Evolutionary conservation across 768 basidiomycete genomes (phyloP).

Genomic region (Neoboletus subvelutipes): DNA sequence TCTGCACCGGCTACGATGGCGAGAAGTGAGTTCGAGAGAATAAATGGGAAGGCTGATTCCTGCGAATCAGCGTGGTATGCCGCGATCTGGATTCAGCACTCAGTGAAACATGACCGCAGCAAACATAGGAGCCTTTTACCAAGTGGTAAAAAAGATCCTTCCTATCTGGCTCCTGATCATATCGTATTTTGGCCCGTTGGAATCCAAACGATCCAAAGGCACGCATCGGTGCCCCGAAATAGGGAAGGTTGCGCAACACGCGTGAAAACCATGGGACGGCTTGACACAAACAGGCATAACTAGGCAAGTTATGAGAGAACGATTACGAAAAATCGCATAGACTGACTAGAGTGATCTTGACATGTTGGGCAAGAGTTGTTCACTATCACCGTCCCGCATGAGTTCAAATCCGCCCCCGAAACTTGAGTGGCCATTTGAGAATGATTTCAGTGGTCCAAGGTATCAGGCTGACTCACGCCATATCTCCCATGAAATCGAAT

Average conservation of each 20-base stretch:
- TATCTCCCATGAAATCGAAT: conserved; percentile 31
- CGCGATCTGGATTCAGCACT: conserved; percentile 23
- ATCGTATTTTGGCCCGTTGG: conserved; percentile 26
- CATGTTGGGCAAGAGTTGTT: conserved; percentile 30
- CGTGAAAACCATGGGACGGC: conserved; percentile 25
- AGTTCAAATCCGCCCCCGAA: conserved; percentile 41
- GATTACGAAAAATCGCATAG: not conserved
- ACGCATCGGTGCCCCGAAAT: conserved; percentile 29
- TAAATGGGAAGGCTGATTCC: conserved; percentile 28
- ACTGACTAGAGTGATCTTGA: conserved; percentile 31
- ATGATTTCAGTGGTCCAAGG: not conserved
- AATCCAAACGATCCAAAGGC: conserved; percentile 30
- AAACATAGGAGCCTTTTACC: conserved; percentile 23
- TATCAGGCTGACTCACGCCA: conserved; percentile 23
- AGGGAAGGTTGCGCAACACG: conserved; percentile 31
- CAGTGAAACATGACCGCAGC: not conserved
- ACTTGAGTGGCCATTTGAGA: conserved; percentile 18
- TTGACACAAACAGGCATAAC: conserved; percentile 17
- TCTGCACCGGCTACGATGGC: conserved; percentile 49
- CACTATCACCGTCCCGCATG: conserved; percentile 36
- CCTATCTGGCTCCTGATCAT: conserved; percentile 14
- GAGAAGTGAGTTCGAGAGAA: conserved; percentile 38
- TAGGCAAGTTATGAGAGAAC: conserved; percentile 9
- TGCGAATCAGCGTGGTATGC: conserved; percentile 25
- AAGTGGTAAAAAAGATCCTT: conserved; percentile 44